These are phyloP conservation scores for Arachnopeziza araneosa DNA, from an alignment of 2,329 filamentous ascomycete genomes.

Conservation along the genomic window DNA sequence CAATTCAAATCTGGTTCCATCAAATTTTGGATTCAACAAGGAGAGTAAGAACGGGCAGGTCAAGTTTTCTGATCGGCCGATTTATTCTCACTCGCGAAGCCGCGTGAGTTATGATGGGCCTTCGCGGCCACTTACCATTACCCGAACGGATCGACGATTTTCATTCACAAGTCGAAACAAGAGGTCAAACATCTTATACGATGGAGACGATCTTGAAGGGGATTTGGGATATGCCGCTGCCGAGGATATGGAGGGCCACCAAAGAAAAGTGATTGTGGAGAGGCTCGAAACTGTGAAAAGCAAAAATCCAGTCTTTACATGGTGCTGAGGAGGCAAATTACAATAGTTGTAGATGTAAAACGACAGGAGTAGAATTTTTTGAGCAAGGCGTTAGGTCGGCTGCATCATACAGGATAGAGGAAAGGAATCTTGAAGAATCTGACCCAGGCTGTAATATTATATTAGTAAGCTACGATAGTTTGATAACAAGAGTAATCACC, in stretches of 20 bases:
- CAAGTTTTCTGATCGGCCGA: slow-evolving; percentile 26
- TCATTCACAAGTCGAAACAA: slow-evolving; percentile 34
- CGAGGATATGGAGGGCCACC: slow-evolving; percentile 85
- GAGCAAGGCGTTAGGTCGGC: not conserved
- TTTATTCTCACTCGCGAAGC: slow-evolving; percentile 20
- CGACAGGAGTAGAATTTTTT: not conserved
- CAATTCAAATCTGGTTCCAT: slow-evolving; percentile 19
- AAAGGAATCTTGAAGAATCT: not conserved
- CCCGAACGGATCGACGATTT: slow-evolving; percentile 30
- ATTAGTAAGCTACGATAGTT: not conserved
- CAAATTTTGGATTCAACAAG: slow-evolving; percentile 9
- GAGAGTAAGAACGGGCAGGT: slow-evolving; percentile 21
- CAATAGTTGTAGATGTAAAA: not conserved
- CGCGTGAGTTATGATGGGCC: slow-evolving; percentile 32
- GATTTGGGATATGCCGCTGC: slow-evolving; percentile 93
- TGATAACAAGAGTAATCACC: not conserved
- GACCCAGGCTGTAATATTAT: not conserved
- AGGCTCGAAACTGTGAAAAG: slow-evolving; percentile 92
- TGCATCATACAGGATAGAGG: not conserved
- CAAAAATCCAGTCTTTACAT: slow-evolving; percentile 93
- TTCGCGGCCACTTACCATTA: slow-evolving; percentile 18
- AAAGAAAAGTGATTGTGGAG: slow-evolving; percentile 94
- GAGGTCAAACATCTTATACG: slow-evolving; percentile 39
- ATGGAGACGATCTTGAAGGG: slow-evolving; percentile 77
- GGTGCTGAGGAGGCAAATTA: slow-evolving; percentile 59